phyloP scores from a whole-genome alignment of 2,329 filamentous ascomycete species.

The Dactylellina haptotyla region DNA sequence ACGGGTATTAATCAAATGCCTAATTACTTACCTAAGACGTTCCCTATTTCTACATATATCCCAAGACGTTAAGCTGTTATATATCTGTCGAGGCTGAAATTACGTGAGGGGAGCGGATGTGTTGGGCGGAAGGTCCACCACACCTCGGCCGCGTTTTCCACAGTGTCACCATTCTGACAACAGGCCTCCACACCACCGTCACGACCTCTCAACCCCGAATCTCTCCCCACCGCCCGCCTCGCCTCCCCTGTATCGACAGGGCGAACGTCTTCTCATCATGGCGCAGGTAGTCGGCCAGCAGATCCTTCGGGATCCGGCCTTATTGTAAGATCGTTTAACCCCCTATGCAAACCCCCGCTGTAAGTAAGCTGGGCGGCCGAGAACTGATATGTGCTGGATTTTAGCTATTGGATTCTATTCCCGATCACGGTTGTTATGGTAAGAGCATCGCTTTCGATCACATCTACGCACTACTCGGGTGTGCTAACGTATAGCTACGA shows the following conservation, averaged over 20 bases:
- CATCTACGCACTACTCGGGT: background rate
- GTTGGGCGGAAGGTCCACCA: conserved; percentile 14
- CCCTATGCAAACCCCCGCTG: conserved; percentile 4
- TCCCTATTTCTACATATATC: too few species aligned
- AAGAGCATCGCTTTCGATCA: conserved; percentile 33
- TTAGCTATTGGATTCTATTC: conserved; percentile 97
- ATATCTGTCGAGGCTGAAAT: too few species aligned
- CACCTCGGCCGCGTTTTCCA: conserved; percentile 8
- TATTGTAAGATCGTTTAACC: conserved; percentile 75
- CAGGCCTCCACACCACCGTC: conserved; percentile 8
- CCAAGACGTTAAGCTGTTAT: too few species aligned
- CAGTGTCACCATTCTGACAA: conserved; percentile 33
- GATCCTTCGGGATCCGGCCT: conserved; percentile 96
- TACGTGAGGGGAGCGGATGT: too few species aligned
- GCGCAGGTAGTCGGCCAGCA: conserved; percentile 87
- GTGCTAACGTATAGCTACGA: conserved; percentile 22
- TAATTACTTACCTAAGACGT: too few species aligned
- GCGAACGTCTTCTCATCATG: conserved; percentile 68
- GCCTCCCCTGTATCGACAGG: background rate
- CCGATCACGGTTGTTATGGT: conserved; percentile 98
- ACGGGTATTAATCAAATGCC: too few species aligned
- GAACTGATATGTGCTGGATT: background rate
- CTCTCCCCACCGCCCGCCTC: background rate
- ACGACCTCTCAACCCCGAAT: background rate
- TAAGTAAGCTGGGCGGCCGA: background rate